Evolutionary conservation across 305 asterid species (phyloP).

Genomic region (Solanum hybrid): DNA sequence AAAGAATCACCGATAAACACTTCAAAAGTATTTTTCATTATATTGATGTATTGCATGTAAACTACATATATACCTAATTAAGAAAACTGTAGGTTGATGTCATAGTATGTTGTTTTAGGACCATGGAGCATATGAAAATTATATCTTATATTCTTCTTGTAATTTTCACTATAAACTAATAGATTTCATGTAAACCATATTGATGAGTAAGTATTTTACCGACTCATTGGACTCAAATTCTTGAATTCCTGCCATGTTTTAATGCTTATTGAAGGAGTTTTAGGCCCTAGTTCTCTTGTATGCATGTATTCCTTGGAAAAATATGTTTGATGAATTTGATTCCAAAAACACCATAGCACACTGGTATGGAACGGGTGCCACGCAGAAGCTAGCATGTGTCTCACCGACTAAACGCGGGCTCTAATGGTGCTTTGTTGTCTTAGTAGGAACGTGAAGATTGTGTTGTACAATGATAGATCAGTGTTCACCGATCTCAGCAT

Average conservation of each 20-base stretch:
- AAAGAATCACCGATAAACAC: not conserved
- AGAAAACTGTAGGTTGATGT: not conserved
- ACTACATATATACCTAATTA: not conserved
- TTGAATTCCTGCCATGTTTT: not conserved
- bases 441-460: not conserved
- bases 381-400: not conserved
- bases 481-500: not conserved
- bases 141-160: not conserved
- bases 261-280: not conserved
- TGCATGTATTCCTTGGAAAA: not conserved
- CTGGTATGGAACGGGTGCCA: not conserved
- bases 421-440: not conserved
- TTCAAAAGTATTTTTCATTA: not conserved
- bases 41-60: not conserved
- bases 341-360: not conserved
- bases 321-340: not conserved
- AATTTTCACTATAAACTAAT: not conserved
- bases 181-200: not conserved
- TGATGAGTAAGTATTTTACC: not conserved
- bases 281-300: not conserved
- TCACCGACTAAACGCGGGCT: not conserved
- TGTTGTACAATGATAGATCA: not conserved
- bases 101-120: not conserved
- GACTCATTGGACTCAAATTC: not conserved
- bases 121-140: not conserved